phyloP scores from a whole-genome alignment of 1,284 basidiomycete species.

The Flammula alnicola region DNA sequence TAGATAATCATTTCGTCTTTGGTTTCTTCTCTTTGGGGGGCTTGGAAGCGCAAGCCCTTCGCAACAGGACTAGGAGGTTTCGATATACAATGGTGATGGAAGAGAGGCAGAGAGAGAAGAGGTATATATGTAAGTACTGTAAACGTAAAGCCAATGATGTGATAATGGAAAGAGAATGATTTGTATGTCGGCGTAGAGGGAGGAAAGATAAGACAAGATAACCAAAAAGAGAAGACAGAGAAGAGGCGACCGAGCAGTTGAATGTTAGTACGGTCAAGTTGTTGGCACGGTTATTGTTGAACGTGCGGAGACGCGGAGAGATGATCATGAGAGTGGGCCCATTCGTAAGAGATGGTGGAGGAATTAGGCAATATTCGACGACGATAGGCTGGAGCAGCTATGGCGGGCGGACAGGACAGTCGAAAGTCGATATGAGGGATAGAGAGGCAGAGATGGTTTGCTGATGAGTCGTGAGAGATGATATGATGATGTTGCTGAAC shows the following conservation, averaged over 20 bases:
- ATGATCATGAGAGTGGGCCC: neutral
- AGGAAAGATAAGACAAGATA: neutral
- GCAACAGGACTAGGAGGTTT: slow-evolving; percentile 22
- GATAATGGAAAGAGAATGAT: slow-evolving; percentile 3
- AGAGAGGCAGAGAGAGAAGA: slow-evolving; percentile 8
- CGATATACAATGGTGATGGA: slow-evolving; percentile 17
- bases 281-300: neutral
- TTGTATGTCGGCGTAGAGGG: slow-evolving; percentile 3
- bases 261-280: slow-evolving; percentile 2
- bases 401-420: too few species aligned
- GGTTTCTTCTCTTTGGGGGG: slow-evolving; percentile 28
- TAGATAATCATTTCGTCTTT: slow-evolving; percentile 19
- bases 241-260: slow-evolving; percentile 4
- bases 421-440: too few species aligned
- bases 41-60: slow-evolving; percentile 37
- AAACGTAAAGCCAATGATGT: slow-evolving; percentile 2
- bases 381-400: too few species aligned
- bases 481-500: slow-evolving; percentile 6
- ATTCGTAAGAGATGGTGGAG: neutral
- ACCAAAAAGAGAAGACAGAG: slow-evolving; percentile 1
- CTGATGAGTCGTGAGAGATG: slow-evolving; percentile 4
- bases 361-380: too few species aligned
- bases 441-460: slow-evolving; percentile 2
- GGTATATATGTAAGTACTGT: slow-evolving; percentile 17
- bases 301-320: neutral